A percentile compares a stretch with the other conserved stretches of the same genome.
Conservation (phyloP, 768 basidiomycete species). For the Boletus rubroflammeus region DNA sequence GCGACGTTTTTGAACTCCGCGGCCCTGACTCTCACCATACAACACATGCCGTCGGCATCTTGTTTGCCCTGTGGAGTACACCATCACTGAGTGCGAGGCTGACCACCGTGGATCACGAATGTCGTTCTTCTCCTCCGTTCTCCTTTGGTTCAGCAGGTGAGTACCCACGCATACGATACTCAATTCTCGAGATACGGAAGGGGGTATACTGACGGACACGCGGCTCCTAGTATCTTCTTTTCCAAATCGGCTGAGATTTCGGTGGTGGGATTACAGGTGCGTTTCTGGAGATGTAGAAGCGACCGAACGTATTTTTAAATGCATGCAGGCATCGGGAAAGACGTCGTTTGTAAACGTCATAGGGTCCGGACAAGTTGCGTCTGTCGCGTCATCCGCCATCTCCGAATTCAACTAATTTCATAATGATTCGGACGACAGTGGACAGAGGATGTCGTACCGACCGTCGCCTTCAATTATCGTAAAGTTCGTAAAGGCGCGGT, state of each 20-base stretch:
- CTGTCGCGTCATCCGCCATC: neutral
- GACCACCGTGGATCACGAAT: conserved; percentile 13
- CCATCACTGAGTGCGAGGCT: neutral
- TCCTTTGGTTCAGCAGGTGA: conserved; percentile 56
- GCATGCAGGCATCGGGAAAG: conserved; percentile 80
- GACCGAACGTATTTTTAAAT: neutral
- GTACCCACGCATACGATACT: neutral
- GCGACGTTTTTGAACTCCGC: conserved; percentile 19
- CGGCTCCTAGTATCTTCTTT: conserved; percentile 66
- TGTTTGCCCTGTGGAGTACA: neutral
- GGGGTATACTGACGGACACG: neutral
- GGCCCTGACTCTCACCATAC: neutral
- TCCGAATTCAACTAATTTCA: neutral
- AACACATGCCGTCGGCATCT: neutral
- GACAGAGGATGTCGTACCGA: conserved; percentile 96
- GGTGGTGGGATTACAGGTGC: conserved; percentile 86
- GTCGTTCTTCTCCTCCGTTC: conserved; percentile 50
- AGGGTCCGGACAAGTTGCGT: conserved; percentile 66
- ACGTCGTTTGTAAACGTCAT: conserved; percentile 93
- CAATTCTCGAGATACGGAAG: neutral
- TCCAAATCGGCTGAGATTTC: conserved; percentile 84
- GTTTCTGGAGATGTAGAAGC: neutral
- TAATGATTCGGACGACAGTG: conserved; percentile 48
- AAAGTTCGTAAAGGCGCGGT: conserved; percentile 88
- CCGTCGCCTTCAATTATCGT: conserved; percentile 88